Evolutionary conservation across 345 rosid genomes (phyloP).

Genomic region (Hirschfeldia incana): DNA sequence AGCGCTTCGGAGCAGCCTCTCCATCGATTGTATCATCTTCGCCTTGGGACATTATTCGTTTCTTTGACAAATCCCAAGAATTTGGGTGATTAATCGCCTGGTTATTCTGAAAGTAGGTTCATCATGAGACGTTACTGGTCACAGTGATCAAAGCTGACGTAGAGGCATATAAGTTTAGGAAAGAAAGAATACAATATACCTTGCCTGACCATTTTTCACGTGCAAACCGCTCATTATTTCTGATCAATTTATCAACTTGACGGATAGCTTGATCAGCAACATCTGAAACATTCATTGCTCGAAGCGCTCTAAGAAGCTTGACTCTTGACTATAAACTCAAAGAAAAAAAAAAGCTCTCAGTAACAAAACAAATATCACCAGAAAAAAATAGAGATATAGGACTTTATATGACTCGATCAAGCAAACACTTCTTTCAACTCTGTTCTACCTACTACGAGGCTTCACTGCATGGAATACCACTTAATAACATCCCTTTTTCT

Average conservation of each 20-base stretch:
- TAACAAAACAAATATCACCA: constrained; percentile 13
- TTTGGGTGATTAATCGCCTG: constrained; percentile 55
- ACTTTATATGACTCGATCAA: constrained; percentile 14
- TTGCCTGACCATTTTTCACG: constrained; percentile 68
- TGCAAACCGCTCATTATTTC: constrained; percentile 80
- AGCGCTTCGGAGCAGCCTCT: constrained; percentile 65
- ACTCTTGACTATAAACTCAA: constrained; percentile 71
- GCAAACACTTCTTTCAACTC: constrained; percentile 18
- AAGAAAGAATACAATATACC: constrained; percentile 47
- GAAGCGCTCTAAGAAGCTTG: constrained; percentile 69
- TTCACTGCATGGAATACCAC: constrained; percentile 12
- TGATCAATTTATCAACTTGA: constrained; percentile 85
- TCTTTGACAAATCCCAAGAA: constrained; percentile 62
- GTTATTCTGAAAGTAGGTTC: constrained; percentile 64
- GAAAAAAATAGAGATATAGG: constrained; percentile 3
- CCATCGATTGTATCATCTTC: constrained; percentile 60
- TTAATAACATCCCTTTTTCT: neutral
- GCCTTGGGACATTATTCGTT: constrained; percentile 64
- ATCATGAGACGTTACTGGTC: constrained; percentile 19
- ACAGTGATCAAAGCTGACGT: constrained; percentile 28
- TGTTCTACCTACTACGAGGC: constrained; percentile 11
- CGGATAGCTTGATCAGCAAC: constrained; percentile 95
- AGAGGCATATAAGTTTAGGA: constrained; percentile 23
- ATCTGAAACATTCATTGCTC: constrained; percentile 91
- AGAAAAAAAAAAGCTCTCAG: constrained; percentile 21